Percentiles rank a stretch among this genome's conserved stretches.
phyloP scores from a whole-genome alignment of 2,329 filamentous ascomycete species.

The Fusarium papillatum region DNA sequence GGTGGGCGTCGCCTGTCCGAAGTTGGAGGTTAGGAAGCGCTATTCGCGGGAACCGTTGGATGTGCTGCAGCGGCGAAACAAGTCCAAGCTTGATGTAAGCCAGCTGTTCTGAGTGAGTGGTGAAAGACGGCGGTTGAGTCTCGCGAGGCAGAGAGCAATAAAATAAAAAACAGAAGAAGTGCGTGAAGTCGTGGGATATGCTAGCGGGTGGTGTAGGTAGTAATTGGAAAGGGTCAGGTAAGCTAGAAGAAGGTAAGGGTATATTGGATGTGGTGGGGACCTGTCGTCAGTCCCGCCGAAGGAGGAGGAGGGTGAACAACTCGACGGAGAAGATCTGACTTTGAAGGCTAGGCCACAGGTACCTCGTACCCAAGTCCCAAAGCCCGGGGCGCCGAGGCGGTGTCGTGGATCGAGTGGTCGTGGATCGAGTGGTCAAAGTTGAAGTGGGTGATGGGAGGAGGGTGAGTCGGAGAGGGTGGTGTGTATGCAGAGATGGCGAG shows the following conservation, averaged over 20 bases:
- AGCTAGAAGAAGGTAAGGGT: conserved; percentile 40
- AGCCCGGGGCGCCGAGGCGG: conserved; percentile 43
- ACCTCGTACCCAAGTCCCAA: conserved; percentile 43
- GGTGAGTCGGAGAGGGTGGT: conserved; percentile 33
- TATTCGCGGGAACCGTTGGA: conserved; percentile 36
- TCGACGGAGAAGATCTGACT: conserved; percentile 39
- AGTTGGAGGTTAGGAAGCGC: conserved; percentile 29
- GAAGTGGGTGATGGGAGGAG: conserved; percentile 27
- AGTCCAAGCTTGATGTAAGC: conserved; percentile 13
- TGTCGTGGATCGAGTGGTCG: conserved; percentile 46
- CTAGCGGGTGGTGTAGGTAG: conserved; percentile 42
- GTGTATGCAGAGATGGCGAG: conserved; percentile 25
- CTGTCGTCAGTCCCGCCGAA: conserved; percentile 39
- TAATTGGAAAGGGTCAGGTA: conserved; percentile 41
- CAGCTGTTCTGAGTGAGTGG: conserved; percentile 39
- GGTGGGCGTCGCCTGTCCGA: conserved; percentile 22
- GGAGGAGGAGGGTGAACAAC: conserved; percentile 35
- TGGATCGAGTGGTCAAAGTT: conserved; percentile 43
- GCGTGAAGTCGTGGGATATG: conserved; percentile 40
- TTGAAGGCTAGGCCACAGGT: conserved; percentile 29
- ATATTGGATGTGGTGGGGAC: conserved; percentile 44
- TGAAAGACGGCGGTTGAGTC: conserved; percentile 29
- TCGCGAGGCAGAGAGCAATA: conserved; percentile 26
- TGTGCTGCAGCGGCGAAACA: conserved; percentile 16
- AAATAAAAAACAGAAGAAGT: conserved; percentile 34